Percentiles rank a stretch among this genome's conserved stretches.
phyloP scores from a whole-genome alignment of 345 rosid genomes.

The Capsella bursapastoris region DNA sequence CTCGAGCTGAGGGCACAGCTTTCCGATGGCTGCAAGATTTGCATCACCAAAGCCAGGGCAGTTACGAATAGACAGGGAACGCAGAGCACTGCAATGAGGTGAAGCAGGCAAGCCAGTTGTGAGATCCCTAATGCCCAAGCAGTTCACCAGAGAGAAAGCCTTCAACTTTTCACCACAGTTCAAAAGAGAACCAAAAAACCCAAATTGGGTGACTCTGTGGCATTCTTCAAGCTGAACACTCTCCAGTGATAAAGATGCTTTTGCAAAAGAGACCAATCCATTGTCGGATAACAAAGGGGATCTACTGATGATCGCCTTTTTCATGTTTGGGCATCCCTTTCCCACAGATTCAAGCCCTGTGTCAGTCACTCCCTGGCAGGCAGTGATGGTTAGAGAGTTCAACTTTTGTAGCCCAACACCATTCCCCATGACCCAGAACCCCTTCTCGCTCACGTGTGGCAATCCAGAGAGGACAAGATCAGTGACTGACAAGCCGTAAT shows the following conservation, averaged over 20 bases:
- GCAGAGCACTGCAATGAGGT: slow-evolving; percentile 60
- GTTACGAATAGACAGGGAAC: slow-evolving; percentile 63
- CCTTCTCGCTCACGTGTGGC: slow-evolving; percentile 70
- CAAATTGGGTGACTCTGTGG: slow-evolving; percentile 90
- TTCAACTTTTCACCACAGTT: slow-evolving; percentile 75
- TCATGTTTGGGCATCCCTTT: slow-evolving; percentile 84
- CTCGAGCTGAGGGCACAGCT: slow-evolving; percentile 75
- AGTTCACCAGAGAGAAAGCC: slow-evolving; percentile 67
- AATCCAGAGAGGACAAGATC: slow-evolving; percentile 72
- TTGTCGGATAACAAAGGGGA: slow-evolving; percentile 71
- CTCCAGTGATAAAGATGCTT: slow-evolving; percentile 69
- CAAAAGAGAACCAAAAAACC: slow-evolving; percentile 74
- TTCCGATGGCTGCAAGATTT: slow-evolving; percentile 67
- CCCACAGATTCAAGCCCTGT: slow-evolving; percentile 73
- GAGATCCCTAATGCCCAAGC: slow-evolving; percentile 74
- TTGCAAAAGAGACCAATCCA: slow-evolving; percentile 77
- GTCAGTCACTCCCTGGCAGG: slow-evolving; percentile 82
- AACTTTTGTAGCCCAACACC: slow-evolving; percentile 85
- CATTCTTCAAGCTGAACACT: slow-evolving; percentile 88
- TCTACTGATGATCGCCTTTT: slow-evolving; percentile 57
- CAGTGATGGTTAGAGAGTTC: slow-evolving; percentile 61
- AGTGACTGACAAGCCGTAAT: slow-evolving; percentile 75
- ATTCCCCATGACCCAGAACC: slow-evolving; percentile 97
- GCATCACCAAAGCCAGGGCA: slow-evolving; percentile 91
- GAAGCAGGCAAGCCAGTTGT: slow-evolving; percentile 45